Evolutionary conservation across 2,329 filamentous ascomycete species (phyloP).

Genomic region (Aspergillaceae sp.): DNA sequence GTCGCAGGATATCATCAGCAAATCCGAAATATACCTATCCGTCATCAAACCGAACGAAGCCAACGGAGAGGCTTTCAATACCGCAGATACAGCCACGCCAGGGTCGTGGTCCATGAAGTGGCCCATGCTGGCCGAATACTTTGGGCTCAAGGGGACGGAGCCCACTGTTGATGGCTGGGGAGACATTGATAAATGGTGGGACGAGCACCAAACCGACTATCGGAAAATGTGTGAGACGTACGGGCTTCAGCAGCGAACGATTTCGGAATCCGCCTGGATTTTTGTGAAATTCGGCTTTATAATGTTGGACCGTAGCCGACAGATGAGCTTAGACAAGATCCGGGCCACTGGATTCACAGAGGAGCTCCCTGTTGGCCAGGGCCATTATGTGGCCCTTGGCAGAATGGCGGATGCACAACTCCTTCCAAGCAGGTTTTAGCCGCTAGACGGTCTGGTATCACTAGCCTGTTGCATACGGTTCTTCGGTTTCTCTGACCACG

Average conservation of each 20-base stretch:
- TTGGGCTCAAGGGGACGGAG: constrained; percentile 11
- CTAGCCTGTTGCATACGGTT: no score
- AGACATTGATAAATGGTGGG: constrained; percentile 14
- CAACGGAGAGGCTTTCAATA: constrained; percentile 17
- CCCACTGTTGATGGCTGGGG: constrained; percentile 4
- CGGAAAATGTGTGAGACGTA: constrained; percentile 13
- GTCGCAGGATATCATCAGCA: constrained; percentile 24
- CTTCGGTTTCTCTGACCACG: no score
- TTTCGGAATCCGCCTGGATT: constrained; percentile 1
- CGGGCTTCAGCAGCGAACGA: constrained; percentile 6
- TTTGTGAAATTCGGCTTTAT: constrained; percentile 3
- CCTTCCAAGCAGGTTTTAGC: background rate
- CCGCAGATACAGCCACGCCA: constrained; percentile 13
- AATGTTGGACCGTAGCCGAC: constrained; percentile 11
- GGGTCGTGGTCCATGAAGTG: constrained; percentile 11
- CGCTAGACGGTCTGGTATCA: background rate
- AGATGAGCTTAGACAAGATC: constrained; percentile 16
- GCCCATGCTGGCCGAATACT: constrained; percentile 13
- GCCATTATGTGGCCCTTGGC: constrained; percentile 9
- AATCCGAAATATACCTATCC: constrained; percentile 17
- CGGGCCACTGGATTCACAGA: constrained; percentile 16
- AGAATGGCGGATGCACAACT: constrained; percentile 1
- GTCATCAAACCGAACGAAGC: constrained; percentile 10
- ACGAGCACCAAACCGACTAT: constrained; percentile 11
- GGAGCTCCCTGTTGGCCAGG: constrained; percentile 10